Evolutionary conservation across 2,329 filamentous ascomycete genomes (phyloP), one percentile per base, ranked within the genome.

Genomic region (Pseudopithomyces maydicus): DNA sequence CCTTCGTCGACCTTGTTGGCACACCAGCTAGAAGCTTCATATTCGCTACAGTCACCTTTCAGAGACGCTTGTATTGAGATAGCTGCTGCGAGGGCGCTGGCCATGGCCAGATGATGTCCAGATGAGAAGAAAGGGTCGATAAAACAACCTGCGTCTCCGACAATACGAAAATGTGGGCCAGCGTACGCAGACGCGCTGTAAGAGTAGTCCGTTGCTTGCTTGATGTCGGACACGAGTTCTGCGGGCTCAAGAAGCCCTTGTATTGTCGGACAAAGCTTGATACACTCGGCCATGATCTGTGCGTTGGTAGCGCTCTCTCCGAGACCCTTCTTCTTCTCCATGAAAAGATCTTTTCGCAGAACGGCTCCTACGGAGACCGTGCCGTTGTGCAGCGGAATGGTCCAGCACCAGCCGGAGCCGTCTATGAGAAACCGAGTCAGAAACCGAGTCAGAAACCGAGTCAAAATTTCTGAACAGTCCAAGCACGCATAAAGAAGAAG

Each of bases 101-200:
- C 57, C 0, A 82, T 32, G 0, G 81, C 81, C 1, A 83, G 65
- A 55, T 83, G 81, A 1, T 80, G 73, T 8, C 80, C 80, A 0
- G 80, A 82, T 0, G 78, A 80, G 66, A 82, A 83, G 55, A 74
- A 78, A 0, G 80, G 80, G 55, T 82, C 80, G 54, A 82, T 80
- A 59, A 83, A 83, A 57, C 75, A 78, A 0, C 78, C 81, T 0
- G 80, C 81, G 55, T 83, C 80, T 1, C 80, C 80, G 6, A 66
- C 73, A 10, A 82, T 72, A 14, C 80, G 79, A 2, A 72, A 61
- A 50, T 77, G 58, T 1, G 76, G 74, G 17, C 66, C 53, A 1
- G 78, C 74, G 58, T 83, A 83, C 0, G 66, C 55, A 0, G 75
- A 73, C 3, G 81, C 53, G 36, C 54, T 46, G 36, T 59, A 59